Conservation (phyloP, 352 stramenopile species). For the Phytopythium vexans region DNA sequence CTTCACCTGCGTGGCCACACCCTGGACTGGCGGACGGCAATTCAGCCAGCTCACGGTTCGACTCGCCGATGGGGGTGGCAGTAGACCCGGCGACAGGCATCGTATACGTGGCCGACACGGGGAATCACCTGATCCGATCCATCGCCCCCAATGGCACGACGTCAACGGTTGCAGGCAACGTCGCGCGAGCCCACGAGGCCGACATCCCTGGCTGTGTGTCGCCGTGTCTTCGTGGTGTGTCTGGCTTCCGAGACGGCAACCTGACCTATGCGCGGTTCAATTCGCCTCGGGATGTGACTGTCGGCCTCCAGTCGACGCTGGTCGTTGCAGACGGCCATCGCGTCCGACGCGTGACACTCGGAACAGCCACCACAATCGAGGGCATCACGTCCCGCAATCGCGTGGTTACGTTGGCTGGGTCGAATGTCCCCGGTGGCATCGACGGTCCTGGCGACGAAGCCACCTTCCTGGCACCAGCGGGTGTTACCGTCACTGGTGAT, state of each 20-base stretch:
- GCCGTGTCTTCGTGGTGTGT: constrained; percentile 88
- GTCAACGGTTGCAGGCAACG: constrained; percentile 60
- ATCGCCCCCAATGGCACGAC: constrained; percentile 70
- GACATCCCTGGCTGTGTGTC: constrained; percentile 84
- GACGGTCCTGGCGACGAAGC: constrained; percentile 88
- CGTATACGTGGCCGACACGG: constrained; percentile 94
- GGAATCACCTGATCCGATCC: constrained; percentile 92
- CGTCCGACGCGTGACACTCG: constrained; percentile 80
- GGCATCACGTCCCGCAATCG: constrained; percentile 57
- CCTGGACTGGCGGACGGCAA: constrained; percentile 89
- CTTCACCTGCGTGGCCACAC: constrained; percentile 48
- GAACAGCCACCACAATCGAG: constrained; percentile 53
- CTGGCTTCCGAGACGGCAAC: constrained; percentile 85
- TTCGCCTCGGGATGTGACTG: constrained; percentile 89
- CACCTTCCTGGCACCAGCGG: constrained; percentile 87
- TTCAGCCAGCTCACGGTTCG: constrained; percentile 77
- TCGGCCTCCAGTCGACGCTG: constrained; percentile 77
- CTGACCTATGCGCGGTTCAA: constrained; percentile 89
- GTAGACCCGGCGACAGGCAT: constrained; percentile 65
- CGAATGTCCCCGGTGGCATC: constrained; percentile 46
- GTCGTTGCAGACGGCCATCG: constrained; percentile 90
- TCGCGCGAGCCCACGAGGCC: constrained; percentile 49
- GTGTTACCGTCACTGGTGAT: constrained; percentile 84
- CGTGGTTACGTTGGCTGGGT: constrained; percentile 92
- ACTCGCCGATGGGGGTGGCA: constrained; percentile 90